Evolutionary conservation across 2,329 filamentous ascomycete genomes (phyloP), one percentile per base, ranked within the genome.

Genomic region (Plenodomus tracheiphilus): DNA sequence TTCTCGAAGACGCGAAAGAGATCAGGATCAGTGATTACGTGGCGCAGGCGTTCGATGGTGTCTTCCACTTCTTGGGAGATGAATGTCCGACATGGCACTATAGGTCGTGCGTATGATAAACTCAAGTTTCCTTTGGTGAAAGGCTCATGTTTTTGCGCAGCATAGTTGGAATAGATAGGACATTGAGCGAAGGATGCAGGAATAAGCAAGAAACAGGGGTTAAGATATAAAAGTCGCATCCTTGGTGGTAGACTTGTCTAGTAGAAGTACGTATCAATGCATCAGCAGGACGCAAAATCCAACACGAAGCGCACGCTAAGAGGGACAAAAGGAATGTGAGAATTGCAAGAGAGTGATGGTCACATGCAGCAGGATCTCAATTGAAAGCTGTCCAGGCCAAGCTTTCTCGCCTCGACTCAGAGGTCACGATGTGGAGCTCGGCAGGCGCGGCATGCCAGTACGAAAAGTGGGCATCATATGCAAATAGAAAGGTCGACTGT

Each of bases 1-100:
- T 91, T 91, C 61, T 85, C 74, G 60, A 91, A 91, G 3, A 91
- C 72, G 1, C 85, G 79, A 65, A 80, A 84, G 11, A 91, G 77
- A 66, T 92, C 88, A 5, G 74, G 74, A 51, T 80, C 77, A 2
- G 62, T 55, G 42, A 79, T 77, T 10, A 74, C 65, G 13, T 57
- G 46, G 9, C 60, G 58, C 44, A 75, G 52, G 4, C 67, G 53
- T 16, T 59, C 51, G 38, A 78, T 69, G 6, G 68, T 64, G 19
- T 62, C 56, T 53, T 80, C 76, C 9, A 80, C 69, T 4, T 72
- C 65, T 7, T 65, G 68, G 2, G 71, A 71, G 21, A 68, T 60
- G 61, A 78, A 79, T 0, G 77, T 79, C 15, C 77, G 70, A 54
- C 77, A 80, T 48, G 68, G 59, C n/a, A 65, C 57, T 2, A 65